Conservation (phyloP, 2,329 filamentous ascomycete genomes). For the Ophiosphaerella herpotricha region DNA sequence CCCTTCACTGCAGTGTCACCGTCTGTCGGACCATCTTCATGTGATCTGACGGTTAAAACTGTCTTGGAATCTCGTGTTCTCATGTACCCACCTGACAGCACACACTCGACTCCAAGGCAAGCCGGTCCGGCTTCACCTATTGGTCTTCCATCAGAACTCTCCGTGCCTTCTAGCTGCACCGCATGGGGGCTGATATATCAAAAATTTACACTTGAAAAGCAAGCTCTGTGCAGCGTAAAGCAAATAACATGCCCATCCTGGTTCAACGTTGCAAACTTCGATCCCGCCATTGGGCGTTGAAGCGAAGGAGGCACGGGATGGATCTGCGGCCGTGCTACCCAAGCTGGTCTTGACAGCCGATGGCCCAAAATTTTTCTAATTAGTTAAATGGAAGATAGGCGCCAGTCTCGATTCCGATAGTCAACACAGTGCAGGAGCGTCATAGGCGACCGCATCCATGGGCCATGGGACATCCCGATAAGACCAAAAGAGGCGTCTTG, state of each 20-base stretch:
- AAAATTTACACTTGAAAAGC: too few relatives aligned
- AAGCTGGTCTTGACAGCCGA: slow-evolving; percentile 3
- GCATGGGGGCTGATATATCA: too few relatives aligned
- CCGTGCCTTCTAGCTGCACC: too few relatives aligned
- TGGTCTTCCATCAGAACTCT: too few relatives aligned
- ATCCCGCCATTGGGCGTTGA: background rate
- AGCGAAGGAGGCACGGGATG: slow-evolving; percentile 1
- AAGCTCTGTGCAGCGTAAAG: background rate
- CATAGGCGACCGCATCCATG: too few relatives aligned
- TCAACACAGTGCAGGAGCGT: background rate
- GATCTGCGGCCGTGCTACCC: slow-evolving; percentile 1
- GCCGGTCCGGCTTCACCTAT: background rate
- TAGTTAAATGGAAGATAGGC: slow-evolving; percentile 1
- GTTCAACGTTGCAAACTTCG: background rate
- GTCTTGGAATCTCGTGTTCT: background rate
- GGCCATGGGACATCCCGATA: background rate
- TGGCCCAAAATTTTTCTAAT: slow-evolving; percentile 1
- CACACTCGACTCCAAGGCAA: background rate
- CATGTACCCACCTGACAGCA: background rate
- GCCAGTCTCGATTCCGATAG: background rate
- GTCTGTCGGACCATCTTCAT: slow-evolving; percentile 11
- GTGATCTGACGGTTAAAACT: background rate
- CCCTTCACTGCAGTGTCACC: slow-evolving; percentile 17
- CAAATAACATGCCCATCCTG: background rate
- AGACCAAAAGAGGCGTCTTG: background rate